Evolutionary conservation across 2,329 filamentous ascomycete genomes (phyloP).

Genomic region (Colletotrichum sp.): DNA sequence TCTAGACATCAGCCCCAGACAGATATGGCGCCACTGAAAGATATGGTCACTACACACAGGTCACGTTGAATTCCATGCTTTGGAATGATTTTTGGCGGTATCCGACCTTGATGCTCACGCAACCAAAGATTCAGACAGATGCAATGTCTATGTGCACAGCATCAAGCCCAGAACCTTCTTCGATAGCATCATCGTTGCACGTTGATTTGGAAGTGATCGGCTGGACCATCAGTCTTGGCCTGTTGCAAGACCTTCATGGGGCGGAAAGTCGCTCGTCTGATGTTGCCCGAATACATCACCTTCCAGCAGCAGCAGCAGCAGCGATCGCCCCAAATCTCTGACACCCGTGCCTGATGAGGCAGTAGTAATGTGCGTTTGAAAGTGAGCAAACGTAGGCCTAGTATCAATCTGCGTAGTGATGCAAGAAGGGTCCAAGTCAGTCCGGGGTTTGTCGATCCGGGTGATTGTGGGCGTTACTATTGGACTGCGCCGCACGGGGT

Average conservation of each 20-base stretch:
- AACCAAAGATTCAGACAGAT: neutral
- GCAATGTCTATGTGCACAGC: neutral
- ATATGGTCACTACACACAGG: neutral
- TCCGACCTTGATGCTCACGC: neutral
- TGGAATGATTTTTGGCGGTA: neutral
- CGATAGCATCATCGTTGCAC: neutral
- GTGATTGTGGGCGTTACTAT: neutral
- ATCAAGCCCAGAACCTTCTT: neutral
- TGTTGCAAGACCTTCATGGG: neutral
- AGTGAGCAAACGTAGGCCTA: neutral
- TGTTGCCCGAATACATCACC: neutral
- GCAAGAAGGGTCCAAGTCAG: slow-evolving; percentile 10
- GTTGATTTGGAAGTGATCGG: neutral
- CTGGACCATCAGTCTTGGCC: neutral
- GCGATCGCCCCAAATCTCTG: neutral
- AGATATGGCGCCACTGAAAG: neutral
- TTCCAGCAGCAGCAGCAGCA: neutral
- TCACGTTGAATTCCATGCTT: neutral
- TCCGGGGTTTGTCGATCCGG: slow-evolving; percentile 2
- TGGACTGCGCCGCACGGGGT: slow-evolving; percentile 11
- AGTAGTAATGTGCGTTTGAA: neutral
- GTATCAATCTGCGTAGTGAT: slow-evolving; percentile 2
- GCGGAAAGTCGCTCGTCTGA: neutral
- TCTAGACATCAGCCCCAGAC: neutral
- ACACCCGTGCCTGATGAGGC: neutral